Evolutionary conservation across 2,329 filamentous ascomycete species (phyloP), one percentile per base, ranked within the genome.

Genomic region (Aspergillus quadricinctus): DNA sequence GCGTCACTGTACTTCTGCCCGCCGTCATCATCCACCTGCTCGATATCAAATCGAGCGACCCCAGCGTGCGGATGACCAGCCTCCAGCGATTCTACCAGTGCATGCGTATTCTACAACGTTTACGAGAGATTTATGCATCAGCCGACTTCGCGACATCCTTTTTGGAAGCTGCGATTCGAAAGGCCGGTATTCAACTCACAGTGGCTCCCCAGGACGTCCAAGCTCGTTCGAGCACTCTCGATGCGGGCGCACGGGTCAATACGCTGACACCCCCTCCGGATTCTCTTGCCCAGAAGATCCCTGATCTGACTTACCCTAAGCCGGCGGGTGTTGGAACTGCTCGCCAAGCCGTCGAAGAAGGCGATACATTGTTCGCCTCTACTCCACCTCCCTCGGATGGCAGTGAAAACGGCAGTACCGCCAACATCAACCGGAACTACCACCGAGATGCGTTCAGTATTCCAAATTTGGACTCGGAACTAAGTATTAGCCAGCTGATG

Each of bases 91-190:
- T 96, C 77, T 88, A 88, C 64, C 88, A 92, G 70, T 97, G 93
- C 76, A 96, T 97, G 90, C 84, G 87, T 49, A 91, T 96, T 57
- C 89, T 97, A 80, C 87, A 92, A 70, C 88, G 88, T 61, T 81
- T 97, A 19, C 86, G 92, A 40, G 91, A 96, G 68, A 90, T 92
- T 29, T 97, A 97, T 68, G 87, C 92, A 0, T 92, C 92, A 0
- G 93, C 93, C n/a, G 92, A 97, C 72, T 96, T 94, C 66, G 92
- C 91, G n/a, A 93, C 90, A 0, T 90, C 90, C 2, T 97, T 97
- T 77, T 81, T 97, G n/a, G 90, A 96, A 70, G 91, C 92, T 1
- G 91, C 92, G 0, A 88, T 96, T 60, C 87, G 89, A 60, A 95
- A 96, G 77, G 90, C 90, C 8, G 86, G 89, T 55, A 92, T 94